A percentile compares a stretch with the other conserved stretches of the same genome.
Conservation (phyloP, 2,329 filamentous ascomycete species). For the Neurospora sp. region DNA sequence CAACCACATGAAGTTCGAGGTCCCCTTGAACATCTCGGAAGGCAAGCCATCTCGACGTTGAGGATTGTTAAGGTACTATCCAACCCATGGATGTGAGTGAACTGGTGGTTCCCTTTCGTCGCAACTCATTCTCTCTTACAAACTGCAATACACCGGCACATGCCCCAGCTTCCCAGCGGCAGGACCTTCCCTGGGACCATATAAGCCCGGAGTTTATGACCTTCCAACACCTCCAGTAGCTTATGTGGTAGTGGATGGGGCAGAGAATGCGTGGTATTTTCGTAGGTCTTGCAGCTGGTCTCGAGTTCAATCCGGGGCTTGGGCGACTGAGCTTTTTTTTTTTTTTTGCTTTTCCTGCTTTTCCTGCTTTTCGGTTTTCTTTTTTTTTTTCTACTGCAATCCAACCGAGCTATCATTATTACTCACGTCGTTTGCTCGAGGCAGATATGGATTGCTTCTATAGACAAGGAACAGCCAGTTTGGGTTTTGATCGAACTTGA, state of each 20-base stretch:
- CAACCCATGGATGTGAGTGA: no score
- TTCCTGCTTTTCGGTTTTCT: background rate
- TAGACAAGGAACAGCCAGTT: no score
- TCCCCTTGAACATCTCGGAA: background rate
- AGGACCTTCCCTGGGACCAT: background rate
- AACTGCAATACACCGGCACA: background rate
- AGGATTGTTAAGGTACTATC: background rate
- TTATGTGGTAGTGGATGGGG: background rate
- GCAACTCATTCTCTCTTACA: background rate
- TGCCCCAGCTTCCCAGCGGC: background rate
- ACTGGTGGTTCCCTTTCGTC: background rate
- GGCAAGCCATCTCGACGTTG: background rate
- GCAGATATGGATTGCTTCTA: background rate
- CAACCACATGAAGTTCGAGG: background rate
- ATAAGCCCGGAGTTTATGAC: background rate
- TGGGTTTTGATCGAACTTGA: no score
- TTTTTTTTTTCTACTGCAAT: background rate
- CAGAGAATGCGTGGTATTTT: background rate
- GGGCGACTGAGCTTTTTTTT: background rate
- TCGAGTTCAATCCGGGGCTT: background rate
- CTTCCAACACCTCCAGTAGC: background rate
- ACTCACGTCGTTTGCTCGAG: background rate
- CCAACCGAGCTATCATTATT: background rate
- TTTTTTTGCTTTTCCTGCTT: background rate
- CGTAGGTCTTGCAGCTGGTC: background rate